Evolutionary conservation across 2,329 filamentous ascomycete genomes (phyloP).

Genomic region (Botrytis sinoallii): DNA sequence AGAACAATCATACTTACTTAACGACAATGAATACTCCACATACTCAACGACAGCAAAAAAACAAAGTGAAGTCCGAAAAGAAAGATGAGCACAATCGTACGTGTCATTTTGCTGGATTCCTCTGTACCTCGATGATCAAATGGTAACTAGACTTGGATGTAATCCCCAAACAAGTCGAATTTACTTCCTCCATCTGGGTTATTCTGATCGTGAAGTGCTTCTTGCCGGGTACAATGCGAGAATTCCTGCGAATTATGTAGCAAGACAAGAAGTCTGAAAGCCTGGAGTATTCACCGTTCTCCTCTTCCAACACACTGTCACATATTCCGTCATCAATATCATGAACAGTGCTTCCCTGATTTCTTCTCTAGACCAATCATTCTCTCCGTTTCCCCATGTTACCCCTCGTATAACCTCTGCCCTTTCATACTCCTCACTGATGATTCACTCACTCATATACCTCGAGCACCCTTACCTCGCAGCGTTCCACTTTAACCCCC

Average conservation of each 20-base stretch:
- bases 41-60: background rate
- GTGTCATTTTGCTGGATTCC: too few species aligned
- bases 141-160: background rate
- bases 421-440: background rate
- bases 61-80: background rate
- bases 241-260: background rate
- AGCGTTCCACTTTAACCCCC: background rate
- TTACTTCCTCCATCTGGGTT: background rate
- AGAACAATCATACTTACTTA: background rate
- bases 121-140: background rate
- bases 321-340: background rate
- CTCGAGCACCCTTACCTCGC: accelerated
- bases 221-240: background rate
- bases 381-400: background rate
- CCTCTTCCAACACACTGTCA: background rate
- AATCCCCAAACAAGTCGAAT: background rate
- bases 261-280: background rate
- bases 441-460: background rate
- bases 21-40: background rate
- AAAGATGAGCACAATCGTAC: background rate
- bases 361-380: background rate
- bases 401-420: too few species aligned
- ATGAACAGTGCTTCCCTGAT: background rate
- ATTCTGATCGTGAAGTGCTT: background rate
- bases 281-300: background rate